Evolutionary conservation across 345 rosid species (phyloP).

Genomic region (Acer saccharum): DNA sequence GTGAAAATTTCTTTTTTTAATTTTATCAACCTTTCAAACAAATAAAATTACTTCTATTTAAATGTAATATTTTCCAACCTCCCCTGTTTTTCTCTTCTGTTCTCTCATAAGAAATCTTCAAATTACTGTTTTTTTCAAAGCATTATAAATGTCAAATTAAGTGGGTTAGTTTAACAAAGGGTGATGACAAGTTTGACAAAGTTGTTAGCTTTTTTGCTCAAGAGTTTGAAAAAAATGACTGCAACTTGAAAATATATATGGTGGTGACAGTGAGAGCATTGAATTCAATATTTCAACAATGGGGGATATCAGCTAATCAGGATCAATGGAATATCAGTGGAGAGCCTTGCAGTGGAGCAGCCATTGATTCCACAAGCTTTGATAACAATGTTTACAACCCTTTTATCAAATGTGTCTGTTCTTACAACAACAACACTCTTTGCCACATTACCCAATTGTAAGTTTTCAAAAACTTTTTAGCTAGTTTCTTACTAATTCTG

Average conservation of each 20-base stretch:
- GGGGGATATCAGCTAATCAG: conserved; percentile 32
- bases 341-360: conserved; percentile 50
- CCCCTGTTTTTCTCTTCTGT: too few species aligned
- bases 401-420: conserved; percentile 51
- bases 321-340: conserved; percentile 50
- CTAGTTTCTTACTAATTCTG: too few species aligned
- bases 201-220: background rate
- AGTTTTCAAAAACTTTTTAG: background rate
- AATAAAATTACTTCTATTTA: too few species aligned
- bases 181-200: background rate
- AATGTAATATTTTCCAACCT: too few species aligned
- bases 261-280: conserved; percentile 33
- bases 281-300: conserved; percentile 46
- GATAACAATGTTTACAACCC: conserved; percentile 24
- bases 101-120: too few species aligned
- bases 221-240: background rate
- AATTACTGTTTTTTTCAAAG: too few species aligned
- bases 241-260: background rate
- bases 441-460: conserved; percentile 51
- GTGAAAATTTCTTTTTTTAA: too few species aligned
- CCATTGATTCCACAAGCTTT: conserved; percentile 27
- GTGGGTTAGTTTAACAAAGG: background rate
- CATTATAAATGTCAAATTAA: background rate
- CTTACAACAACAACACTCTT: conserved; percentile 28
- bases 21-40: too few species aligned